Percentiles rank a stretch among this genome's conserved stretches.
Conservation (phyloP, 208 protist species). For the Crithidia bombi region DNA sequence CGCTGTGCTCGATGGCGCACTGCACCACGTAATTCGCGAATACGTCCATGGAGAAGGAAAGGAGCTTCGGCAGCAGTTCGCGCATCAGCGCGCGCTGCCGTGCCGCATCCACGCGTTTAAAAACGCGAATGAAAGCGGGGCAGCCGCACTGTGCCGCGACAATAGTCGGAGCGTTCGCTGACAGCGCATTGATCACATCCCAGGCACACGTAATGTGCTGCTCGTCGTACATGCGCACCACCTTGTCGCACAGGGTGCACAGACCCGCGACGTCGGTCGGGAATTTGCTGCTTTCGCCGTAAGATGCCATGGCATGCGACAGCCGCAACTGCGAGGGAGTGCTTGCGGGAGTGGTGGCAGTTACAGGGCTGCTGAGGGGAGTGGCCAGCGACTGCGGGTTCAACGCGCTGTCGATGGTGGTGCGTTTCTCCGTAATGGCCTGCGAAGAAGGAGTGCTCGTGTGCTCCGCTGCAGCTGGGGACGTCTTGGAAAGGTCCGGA, state of each 20-base stretch:
- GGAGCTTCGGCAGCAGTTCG: slow-evolving; percentile 61
- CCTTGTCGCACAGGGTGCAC: background rate
- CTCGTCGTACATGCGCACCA: background rate
- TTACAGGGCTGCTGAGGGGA: background rate
- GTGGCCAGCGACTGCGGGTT: background rate
- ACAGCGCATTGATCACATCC: slow-evolving; percentile 53
- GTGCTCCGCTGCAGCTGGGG: no score
- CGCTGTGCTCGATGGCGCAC: slow-evolving; percentile 80
- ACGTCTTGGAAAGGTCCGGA: no score
- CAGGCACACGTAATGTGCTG: background rate
- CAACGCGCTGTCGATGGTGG: background rate
- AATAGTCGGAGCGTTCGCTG: slow-evolving; percentile 67
- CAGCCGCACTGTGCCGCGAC: slow-evolving; percentile 84
- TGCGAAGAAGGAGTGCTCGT: background rate
- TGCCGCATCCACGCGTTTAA: slow-evolving; percentile 56
- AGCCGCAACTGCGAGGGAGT: no score
- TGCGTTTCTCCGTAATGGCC: background rate
- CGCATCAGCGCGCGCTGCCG: slow-evolving; percentile 62
- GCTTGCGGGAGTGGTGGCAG: no score
- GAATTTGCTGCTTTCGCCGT: background rate
- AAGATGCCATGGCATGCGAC: no score
- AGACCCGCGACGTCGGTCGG: background rate
- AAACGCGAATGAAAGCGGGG: slow-evolving; percentile 82
- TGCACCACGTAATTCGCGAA: slow-evolving; percentile 93
- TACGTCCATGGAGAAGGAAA: slow-evolving; percentile 65